Evolutionary conservation across 2,329 filamentous ascomycete genomes (phyloP), one percentile per base, ranked within the genome.

Genomic region (Paracamarosporium sp.): DNA sequence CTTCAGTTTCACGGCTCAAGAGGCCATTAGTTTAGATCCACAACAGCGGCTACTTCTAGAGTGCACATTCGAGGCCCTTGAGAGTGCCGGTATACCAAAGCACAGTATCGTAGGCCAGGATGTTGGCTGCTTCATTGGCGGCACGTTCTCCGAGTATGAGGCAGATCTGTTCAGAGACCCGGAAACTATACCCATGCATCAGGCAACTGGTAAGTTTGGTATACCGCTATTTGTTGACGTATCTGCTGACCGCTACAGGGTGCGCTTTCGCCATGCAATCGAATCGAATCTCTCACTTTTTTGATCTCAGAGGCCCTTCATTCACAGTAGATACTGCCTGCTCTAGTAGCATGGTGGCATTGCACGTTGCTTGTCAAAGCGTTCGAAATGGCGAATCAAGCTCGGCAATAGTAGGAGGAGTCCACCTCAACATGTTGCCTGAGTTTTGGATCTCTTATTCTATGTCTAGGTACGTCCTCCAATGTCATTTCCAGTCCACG

Each of bases 51-150:
- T 72, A 1, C 59, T 74, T 1, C 62, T 77, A 1, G 75, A 77
- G 53, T 66, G 67, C 12, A 66, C 69, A 0, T 76, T 75, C 24
- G 72, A 79, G 59, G 75, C 78, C 0, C 61, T 86, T 0, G 78
- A 80, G 45, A 76, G 67, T 54, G 76, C 68, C 13, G 76, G 74
- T 8, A 57, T 74, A 0, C 63, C 68, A 2, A 64, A 68, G 33
- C 69, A 73, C 15, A 53, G 65, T 3, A 59, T 70, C 1, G 55
- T 72, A 7, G 73, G 75, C 12, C 68, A 65, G 28, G 59, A 69
- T 38, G 60, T 69, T 5, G 68, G 66, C 7, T 66, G 69, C 20
- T 74, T 70, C 48, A 59, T 70, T 4, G 71, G 71, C 1, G 61
- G 59, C 3, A 63, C 57, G 6, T 63, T 61, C 33, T 60, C 61